Conservation (phyloP, 2,329 filamentous ascomycete species). For the Corinectria fuckeliana region DNA sequence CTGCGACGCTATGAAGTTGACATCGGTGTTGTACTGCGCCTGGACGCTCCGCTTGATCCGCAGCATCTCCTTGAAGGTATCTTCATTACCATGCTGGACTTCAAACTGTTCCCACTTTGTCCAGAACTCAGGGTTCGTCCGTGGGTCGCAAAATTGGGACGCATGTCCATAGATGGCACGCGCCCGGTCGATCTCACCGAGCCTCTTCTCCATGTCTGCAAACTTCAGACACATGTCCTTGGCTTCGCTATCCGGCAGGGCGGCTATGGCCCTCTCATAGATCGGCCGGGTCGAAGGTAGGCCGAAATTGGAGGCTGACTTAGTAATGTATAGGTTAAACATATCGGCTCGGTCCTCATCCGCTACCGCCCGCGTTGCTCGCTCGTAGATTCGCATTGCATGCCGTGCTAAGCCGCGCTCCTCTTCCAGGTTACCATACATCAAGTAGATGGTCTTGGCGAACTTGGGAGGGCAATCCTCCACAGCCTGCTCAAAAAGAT, state of each 20-base stretch:
- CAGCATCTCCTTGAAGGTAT: slow-evolving; percentile 99
- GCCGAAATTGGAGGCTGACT: slow-evolving; percentile 97
- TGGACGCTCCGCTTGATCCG: slow-evolving; percentile 97
- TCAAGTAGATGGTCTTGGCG: slow-evolving; percentile 93
- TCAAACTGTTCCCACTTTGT: slow-evolving; percentile 97
- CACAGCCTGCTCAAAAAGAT: slow-evolving; percentile 96
- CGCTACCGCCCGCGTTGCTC: slow-evolving; percentile 90
- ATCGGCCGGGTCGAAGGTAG: slow-evolving; percentile 93
- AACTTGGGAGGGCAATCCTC: slow-evolving; percentile 96
- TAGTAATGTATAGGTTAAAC: slow-evolving; percentile 99
- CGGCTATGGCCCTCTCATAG: slow-evolving; percentile 93
- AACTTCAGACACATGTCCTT: slow-evolving; percentile 99
- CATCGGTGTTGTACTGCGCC: slow-evolving; percentile 97
- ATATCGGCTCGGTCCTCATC: slow-evolving; percentile 96
- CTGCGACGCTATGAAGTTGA: slow-evolving; percentile 97
- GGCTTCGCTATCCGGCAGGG: slow-evolving; percentile 90
- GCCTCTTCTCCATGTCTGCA: slow-evolving; percentile 90
- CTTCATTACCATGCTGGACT: slow-evolving; percentile 97
- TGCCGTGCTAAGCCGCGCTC: slow-evolving; percentile 92
- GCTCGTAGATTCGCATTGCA: slow-evolving; percentile 99
- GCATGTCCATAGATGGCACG: slow-evolving; percentile 96
- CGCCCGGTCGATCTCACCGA: slow-evolving; percentile 94
- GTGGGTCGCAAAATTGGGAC: slow-evolving; percentile 95
- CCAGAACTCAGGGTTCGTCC: slow-evolving; percentile 92
- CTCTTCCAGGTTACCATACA: slow-evolving; percentile 98